A percentile compares a stretch with the other conserved stretches of the same genome.
Evolutionary conservation across 257 asterid genomes (phyloP).

Genomic region (Linderniella brevidens): DNA sequence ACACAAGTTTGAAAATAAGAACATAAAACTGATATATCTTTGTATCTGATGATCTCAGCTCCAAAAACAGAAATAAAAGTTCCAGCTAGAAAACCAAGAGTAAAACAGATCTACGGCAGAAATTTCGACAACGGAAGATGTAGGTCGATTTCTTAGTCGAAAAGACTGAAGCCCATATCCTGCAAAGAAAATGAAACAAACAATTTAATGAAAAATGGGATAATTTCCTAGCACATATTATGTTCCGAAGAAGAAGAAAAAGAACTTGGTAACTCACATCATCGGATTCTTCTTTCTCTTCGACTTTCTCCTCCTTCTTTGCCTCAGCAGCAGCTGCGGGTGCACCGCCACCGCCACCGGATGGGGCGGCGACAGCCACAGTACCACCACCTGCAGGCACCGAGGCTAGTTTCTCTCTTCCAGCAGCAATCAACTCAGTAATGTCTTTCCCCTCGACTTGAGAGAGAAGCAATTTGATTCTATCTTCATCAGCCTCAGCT

Average conservation of each 20-base stretch:
- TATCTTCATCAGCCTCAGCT: conserved; percentile 28
- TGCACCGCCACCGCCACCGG: conserved; percentile 14
- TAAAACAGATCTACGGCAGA: too few relatives aligned
- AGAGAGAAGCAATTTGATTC: conserved; percentile 24
- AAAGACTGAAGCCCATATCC: conserved; percentile 47
- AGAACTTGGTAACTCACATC: background rate
- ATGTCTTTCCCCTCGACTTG: conserved; percentile 39
- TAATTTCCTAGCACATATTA: background rate
- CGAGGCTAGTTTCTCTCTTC: conserved; percentile 43
- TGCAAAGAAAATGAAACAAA: conserved; percentile 12
- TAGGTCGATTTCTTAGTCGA: conserved; percentile 15
- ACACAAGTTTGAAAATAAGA: too few relatives aligned
- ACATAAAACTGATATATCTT: too few relatives aligned
- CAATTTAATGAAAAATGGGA: background rate
- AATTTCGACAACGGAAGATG: too few relatives aligned
- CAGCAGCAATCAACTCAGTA: too few relatives aligned
- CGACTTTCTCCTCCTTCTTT: conserved; percentile 43
- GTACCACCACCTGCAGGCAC: conserved; percentile 50
- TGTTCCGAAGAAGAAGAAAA: too few relatives aligned
- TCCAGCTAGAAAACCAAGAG: too few relatives aligned
- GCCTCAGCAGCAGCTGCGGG: conserved; percentile 31
- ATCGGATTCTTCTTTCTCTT: too few relatives aligned
- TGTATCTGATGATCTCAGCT: too few relatives aligned
- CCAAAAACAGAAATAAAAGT: too few relatives aligned
- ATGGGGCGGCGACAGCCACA: conserved; percentile 19